phyloP scores from a whole-genome alignment of 805 yeast species.

The Huiozyma naganishii region DNA sequence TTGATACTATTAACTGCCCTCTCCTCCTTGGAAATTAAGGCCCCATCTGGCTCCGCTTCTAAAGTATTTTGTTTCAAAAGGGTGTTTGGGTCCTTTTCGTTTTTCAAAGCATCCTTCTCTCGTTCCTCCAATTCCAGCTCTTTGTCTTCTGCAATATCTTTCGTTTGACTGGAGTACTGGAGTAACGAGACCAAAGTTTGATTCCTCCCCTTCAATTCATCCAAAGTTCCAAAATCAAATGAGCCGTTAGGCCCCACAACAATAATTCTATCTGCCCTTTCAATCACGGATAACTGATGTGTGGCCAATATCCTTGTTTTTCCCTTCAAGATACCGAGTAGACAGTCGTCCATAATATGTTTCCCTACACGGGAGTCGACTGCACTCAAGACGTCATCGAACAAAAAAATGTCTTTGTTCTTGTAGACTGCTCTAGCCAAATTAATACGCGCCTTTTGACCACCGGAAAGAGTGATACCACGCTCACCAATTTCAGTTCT shows the following conservation, averaged over 20 bases:
- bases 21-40: conserved; percentile 40
- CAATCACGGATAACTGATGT: conserved; percentile 66
- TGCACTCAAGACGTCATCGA: conserved; percentile 77
- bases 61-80: conserved; percentile 12
- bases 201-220: conserved; percentile 38
- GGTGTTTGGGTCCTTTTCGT: conserved; percentile 8
- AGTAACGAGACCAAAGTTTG: conserved; percentile 40
- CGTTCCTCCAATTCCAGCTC: conserved; percentile 21
- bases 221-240: conserved; percentile 49
- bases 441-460: conserved; percentile 75
- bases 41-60: conserved; percentile 25
- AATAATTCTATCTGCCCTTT: conserved; percentile 57
- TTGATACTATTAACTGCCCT: conserved; percentile 48
- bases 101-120: conserved; percentile 6
- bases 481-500: conserved; percentile 74
- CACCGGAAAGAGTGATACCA: conserved; percentile 81
- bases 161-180: conserved; percentile 32
- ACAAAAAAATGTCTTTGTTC: conserved; percentile 50
- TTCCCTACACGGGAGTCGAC: conserved; percentile 84
- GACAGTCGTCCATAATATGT: conserved; percentile 61
- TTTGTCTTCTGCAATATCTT: conserved; percentile 23
- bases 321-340: conserved; percentile 43
- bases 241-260: conserved; percentile 57
- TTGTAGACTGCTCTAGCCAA: conserved; percentile 74
- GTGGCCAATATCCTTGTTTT: conserved; percentile 74